Evolutionary conservation across 169 alveolate species (phyloP), one percentile per base, ranked within the genome.

Genomic region (Fabrea salina): DNA sequence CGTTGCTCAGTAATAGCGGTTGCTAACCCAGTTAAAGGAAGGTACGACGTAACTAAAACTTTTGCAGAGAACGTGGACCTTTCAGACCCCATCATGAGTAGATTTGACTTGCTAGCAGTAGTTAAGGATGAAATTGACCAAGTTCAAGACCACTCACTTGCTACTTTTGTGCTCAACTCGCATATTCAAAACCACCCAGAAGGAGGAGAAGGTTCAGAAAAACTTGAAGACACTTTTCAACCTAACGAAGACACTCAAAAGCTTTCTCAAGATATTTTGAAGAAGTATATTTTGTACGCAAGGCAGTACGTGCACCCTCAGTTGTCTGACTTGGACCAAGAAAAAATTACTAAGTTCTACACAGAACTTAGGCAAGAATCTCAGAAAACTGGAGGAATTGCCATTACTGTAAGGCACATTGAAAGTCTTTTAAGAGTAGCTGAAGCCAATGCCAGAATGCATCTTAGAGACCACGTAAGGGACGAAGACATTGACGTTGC

Each of bases 1-100:
- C 92, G 99, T 82, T 98, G 99, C 86, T 92, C 99, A 43, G 99
- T 99, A 41, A 96, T 99, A 35, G 99, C 99, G 2, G 99, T 99
- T n/a, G 99, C 99, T 0, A 99, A 99, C 91, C 99, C 99, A 40
- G 81, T 89, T 16, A 91, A 83, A 70, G 96, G 99, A 8, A 88
- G 99, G 59, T 99, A 98, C 86, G 99, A 99, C 82, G 96, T 98
- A 22, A 91, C 97, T 71, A 75, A 94, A 75, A 96, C 98, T 70
- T 99, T 99, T 86, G 92, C 94, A 70, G 99, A 99, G 83, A 99
- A 99, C 91, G 99, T 99, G 39, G 99, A 99, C 84, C 91, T 98
- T 56, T 94, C 99, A 27, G 99, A 98, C 70, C 99, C 99, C 0
- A 98, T 99, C 71, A 90, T 98, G 79, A 96, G 99, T 56, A 94